Evolutionary conservation across 75 land plant genomes (phyloP).

Genomic region (Picea glauca): DNA sequence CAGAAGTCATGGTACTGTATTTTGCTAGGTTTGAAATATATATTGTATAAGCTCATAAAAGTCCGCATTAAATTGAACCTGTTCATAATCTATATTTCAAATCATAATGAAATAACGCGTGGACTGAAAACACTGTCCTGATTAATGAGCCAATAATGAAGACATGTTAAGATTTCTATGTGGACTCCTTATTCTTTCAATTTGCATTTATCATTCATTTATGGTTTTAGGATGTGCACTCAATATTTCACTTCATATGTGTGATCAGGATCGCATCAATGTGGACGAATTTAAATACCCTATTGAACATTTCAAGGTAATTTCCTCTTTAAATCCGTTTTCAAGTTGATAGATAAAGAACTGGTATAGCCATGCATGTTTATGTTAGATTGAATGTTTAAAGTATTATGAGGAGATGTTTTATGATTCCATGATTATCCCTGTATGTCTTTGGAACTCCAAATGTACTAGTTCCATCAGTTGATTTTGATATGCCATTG

Average conservation of each 20-base stretch:
- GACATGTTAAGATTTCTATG: neutral
- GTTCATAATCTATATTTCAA: neutral
- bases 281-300: slow-evolving; percentile 82
- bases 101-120: neutral
- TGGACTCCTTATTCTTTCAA: slow-evolving; percentile 1
- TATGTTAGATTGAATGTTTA: neutral
- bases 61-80: neutral
- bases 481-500: neutral
- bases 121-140: neutral
- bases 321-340: neutral
- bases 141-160: neutral
- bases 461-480: neutral
- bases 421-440: neutral
- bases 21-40: too few species aligned
- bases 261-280: slow-evolving; percentile 79
- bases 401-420: neutral
- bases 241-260: slow-evolving; percentile 5
- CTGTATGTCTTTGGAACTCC: neutral
- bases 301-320: slow-evolving; percentile 83
- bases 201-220: neutral
- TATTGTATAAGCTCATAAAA: neutral
- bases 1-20: too few species aligned
- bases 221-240: neutral
- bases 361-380: neutral
- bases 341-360: neutral